These are phyloP conservation scores for Sugiyamaella mastotermitis DNA, from an alignment of 805 yeast genomes.

Conservation along the genomic window DNA sequence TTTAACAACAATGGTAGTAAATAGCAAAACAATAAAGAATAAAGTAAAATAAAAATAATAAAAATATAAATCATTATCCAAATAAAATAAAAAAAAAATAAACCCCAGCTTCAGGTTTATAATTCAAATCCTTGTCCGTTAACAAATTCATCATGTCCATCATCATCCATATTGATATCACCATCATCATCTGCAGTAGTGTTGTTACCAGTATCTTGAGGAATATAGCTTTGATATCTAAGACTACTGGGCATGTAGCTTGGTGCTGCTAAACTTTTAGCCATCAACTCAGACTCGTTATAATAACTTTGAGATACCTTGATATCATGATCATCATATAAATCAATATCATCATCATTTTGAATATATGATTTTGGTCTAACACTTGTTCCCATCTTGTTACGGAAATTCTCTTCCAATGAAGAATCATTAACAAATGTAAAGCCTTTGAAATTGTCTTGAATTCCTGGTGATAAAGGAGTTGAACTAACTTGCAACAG, in stretches of 20 bases:
- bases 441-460: slow-evolving; percentile 94
- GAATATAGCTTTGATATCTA: slow-evolving; percentile 3
- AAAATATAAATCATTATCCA: too few species aligned
- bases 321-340: slow-evolving; percentile 32
- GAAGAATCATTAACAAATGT: slow-evolving; percentile 93
- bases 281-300: slow-evolving; percentile 24
- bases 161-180: slow-evolving; percentile 34
- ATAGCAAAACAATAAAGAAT: too few species aligned
- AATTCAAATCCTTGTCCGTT: slow-evolving; percentile 81
- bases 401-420: slow-evolving; percentile 72
- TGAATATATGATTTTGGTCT: slow-evolving; percentile 12
- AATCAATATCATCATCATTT: slow-evolving; percentile 30
- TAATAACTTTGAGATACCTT: slow-evolving; percentile 28
- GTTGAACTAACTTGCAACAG: slow-evolving; percentile 44
- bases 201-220: background rate
- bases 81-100: too few species aligned
- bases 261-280: slow-evolving; percentile 14
- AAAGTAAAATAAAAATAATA: too few species aligned
- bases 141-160: slow-evolving; percentile 76
- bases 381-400: slow-evolving; percentile 11
- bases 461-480: slow-evolving; percentile 90
- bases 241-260: slow-evolving; percentile 12
- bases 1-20: too few species aligned
- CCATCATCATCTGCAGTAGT: slow-evolving; percentile 22
- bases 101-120: slow-evolving; percentile 33